Evolutionary conservation across 768 basidiomycete species (phyloP).

Genomic region (Lactarius evosmus): DNA sequence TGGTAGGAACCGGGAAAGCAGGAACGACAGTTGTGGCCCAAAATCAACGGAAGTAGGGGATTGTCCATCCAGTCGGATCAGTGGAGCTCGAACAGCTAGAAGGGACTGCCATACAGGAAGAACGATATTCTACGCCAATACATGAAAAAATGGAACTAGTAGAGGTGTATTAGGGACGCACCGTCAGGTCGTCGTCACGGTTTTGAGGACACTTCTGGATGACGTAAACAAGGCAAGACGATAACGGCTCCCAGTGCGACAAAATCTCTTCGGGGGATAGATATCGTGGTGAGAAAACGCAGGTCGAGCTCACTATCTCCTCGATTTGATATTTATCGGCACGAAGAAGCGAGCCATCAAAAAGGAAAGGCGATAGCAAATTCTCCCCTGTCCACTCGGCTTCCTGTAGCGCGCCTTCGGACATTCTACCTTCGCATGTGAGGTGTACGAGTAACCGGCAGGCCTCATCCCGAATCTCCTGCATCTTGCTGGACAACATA

Average conservation of each 20-base stretch:
- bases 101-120: slow-evolving; percentile 16
- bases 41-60: neutral
- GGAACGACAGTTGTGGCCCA: neutral
- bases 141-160: neutral
- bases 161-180: neutral
- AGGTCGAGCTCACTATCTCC: neutral
- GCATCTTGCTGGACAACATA: slow-evolving; percentile 18
- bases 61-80: neutral
- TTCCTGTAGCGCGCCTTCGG: neutral
- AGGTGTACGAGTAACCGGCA: slow-evolving; percentile 11
- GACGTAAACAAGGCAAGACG: slow-evolving; percentile 9
- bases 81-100: slow-evolving; percentile 5
- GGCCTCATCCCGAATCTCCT: slow-evolving; percentile 7
- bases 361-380: slow-evolving; percentile 10
- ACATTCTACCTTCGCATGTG: neutral
- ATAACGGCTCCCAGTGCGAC: slow-evolving; percentile 10
- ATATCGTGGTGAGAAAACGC: slow-evolving; percentile 10
- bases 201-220: slow-evolving; percentile 6
- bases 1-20: slow-evolving; percentile 11
- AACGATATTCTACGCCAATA: neutral
- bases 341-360: slow-evolving; percentile 19
- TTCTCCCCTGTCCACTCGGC: slow-evolving; percentile 4
- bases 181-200: neutral
- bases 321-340: slow-evolving; percentile 15
- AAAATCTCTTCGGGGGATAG: slow-evolving; percentile 18